Percentiles rank a stretch among this genome's conserved stretches.
These are phyloP conservation scores for Ascoidea tarda DNA, from an alignment of 805 yeast species.

Conservation along the genomic window DNA sequence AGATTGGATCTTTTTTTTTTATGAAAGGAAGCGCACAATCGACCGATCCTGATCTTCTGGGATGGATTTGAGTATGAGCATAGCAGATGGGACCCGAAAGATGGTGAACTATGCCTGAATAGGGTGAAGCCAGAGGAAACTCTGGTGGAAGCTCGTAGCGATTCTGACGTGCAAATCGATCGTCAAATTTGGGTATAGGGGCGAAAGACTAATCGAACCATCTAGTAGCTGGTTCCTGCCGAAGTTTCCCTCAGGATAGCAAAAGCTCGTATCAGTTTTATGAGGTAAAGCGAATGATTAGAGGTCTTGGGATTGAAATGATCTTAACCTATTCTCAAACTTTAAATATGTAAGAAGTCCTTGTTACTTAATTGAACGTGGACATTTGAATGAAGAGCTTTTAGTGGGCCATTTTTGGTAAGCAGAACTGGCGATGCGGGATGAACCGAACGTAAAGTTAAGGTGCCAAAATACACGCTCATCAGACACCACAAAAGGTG, in stretches of 20 bases:
- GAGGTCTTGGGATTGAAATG: slow-evolving; percentile 26
- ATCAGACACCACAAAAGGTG: slow-evolving; percentile 31
- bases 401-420: slow-evolving; percentile 32
- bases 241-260: slow-evolving; percentile 29
- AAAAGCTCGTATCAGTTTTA: slow-evolving; percentile 27
- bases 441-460: slow-evolving; percentile 27
- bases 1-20: too few species aligned
- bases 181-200: slow-evolving; percentile 30
- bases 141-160: too few species aligned
- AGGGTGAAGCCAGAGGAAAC: too few species aligned
- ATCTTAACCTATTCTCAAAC: slow-evolving; percentile 27
- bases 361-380: slow-evolving; percentile 27
- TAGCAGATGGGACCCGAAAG: too few species aligned
- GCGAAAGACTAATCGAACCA: slow-evolving; percentile 30
- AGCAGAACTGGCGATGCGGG: slow-evolving; percentile 34
- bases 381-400: slow-evolving; percentile 27
- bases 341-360: slow-evolving; percentile 28
- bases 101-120: too few species aligned
- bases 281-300: too few species aligned
- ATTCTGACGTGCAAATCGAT: slow-evolving; percentile 31
- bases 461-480: slow-evolving; percentile 29
- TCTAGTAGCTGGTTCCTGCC: slow-evolving; percentile 30
- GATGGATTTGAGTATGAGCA: too few species aligned
- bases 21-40: too few species aligned
- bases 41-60: too few species aligned